These are phyloP conservation scores for Letharia lupina DNA, from an alignment of 495 filamentous ascomycete species.

Conservation along the genomic window DNA sequence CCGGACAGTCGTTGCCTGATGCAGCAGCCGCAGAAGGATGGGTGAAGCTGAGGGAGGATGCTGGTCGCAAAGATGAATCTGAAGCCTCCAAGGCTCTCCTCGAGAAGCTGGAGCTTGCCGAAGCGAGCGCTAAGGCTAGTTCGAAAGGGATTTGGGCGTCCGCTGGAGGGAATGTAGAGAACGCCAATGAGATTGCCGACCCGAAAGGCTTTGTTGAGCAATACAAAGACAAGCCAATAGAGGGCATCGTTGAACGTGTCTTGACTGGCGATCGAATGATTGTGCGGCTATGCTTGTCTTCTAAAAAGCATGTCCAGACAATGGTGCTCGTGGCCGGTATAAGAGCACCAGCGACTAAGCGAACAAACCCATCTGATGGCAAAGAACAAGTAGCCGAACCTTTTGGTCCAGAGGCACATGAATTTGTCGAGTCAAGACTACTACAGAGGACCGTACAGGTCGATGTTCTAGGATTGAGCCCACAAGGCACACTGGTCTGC, in stretches of 20 bases:
- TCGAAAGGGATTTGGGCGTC: conserved; percentile 68
- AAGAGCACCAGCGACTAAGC: conserved; percentile 74
- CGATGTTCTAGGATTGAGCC: conserved; percentile 73
- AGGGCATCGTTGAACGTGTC: conserved; percentile 80
- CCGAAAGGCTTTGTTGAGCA: conserved; percentile 62
- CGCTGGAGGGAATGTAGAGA: conserved; percentile 56
- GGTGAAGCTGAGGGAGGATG: conserved; percentile 86
- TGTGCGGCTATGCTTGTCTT: conserved; percentile 65
- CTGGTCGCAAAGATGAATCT: conserved; percentile 74
- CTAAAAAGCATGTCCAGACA: conserved; percentile 72
- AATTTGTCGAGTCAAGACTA: conserved; percentile 76
- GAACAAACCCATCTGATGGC: conserved; percentile 64
- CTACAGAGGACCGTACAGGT: conserved; percentile 79
- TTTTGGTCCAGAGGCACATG: conserved; percentile 73
- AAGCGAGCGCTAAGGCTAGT: conserved; percentile 69
- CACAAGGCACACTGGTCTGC: conserved; percentile 75
- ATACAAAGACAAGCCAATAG: conserved; percentile 67
- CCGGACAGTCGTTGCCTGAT: conserved; percentile 69
- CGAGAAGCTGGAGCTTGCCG: conserved; percentile 66
- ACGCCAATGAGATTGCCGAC: conserved; percentile 66
- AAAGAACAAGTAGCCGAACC: conserved; percentile 78
- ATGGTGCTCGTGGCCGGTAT: conserved; percentile 87
- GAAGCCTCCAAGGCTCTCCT: conserved; percentile 61
- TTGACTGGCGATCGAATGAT: conserved; percentile 84
- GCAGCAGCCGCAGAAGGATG: conserved; percentile 75